Evolutionary conservation across 768 basidiomycete species (phyloP).

Genomic region (Coprinellus aureogranulatus): DNA sequence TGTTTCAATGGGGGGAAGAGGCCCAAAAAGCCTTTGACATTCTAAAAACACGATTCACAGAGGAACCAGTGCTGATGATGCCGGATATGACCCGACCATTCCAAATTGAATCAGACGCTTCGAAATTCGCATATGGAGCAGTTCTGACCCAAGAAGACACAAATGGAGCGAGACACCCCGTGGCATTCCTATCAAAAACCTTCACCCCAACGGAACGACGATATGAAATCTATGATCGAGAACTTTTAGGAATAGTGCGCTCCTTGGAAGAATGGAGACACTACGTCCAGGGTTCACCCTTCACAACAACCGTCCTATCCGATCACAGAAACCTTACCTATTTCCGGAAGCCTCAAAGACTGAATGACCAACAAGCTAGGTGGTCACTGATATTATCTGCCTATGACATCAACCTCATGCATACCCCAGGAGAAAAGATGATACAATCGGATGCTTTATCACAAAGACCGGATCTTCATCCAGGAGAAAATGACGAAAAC

Average conservation of each 20-base stretch:
- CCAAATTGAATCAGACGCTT: constrained; percentile 29
- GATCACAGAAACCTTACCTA: constrained; percentile 8
- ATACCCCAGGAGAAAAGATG: constrained; percentile 18
- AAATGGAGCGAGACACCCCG: constrained; percentile 27
- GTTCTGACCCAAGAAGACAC: constrained; percentile 29
- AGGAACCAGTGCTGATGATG: constrained; percentile 24
- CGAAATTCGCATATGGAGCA: constrained; percentile 29
- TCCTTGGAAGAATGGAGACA: constrained; percentile 11
- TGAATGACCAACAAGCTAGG: constrained; percentile 21
- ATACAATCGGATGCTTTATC: constrained; percentile 17
- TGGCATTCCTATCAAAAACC: constrained; percentile 27
- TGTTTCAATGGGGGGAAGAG: constrained; percentile 25
- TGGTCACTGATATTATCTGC: constrained; percentile 30
- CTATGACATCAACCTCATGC: constrained; percentile 28
- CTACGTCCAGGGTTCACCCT: background rate
- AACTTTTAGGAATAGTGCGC: background rate
- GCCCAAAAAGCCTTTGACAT: constrained; percentile 23
- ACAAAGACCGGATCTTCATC: constrained; percentile 13
- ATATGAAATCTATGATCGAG: constrained; percentile 28
- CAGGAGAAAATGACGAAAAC: constrained; percentile 14
- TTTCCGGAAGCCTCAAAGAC: constrained; percentile 20
- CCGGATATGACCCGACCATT: constrained; percentile 19
- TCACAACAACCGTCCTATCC: background rate
- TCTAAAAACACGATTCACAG: constrained; percentile 24
- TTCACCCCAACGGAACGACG: constrained; percentile 9